Conservation (phyloP, 2,329 filamentous ascomycete species). For the Passalora sequoiae region DNA sequence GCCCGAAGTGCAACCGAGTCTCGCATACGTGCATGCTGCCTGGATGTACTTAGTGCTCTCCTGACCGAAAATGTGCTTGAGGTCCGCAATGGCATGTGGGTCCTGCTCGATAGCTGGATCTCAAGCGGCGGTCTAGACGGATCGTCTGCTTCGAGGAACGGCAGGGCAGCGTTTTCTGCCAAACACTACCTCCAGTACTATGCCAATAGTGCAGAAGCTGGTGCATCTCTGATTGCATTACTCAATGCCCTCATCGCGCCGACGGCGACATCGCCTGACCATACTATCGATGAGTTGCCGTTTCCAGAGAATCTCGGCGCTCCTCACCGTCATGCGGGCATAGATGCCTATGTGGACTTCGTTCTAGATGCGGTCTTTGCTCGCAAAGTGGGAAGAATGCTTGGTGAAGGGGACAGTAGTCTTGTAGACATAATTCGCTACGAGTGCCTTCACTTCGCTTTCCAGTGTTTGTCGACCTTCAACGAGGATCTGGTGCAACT, state of each 20-base stretch:
- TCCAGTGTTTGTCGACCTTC: conserved; percentile 74
- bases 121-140: conserved; percentile 44
- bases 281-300: conserved; percentile 66
- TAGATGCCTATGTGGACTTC: conserved; percentile 91
- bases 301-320: conserved; percentile 83
- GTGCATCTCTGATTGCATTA: conserved; percentile 75
- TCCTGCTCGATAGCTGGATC: conserved; percentile 72
- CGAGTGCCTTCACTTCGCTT: conserved; percentile 77
- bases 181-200: conserved; percentile 31
- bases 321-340: conserved; percentile 72
- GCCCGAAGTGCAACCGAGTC: conserved; percentile 71
- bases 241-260: conserved; percentile 68
- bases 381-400: conserved; percentile 49
- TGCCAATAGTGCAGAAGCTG: conserved; percentile 29
- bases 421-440: conserved; percentile 57
- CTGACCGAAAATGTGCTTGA: conserved; percentile 66
- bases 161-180: conserved; percentile 19
- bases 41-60: conserved; percentile 69
- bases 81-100: conserved; percentile 73
- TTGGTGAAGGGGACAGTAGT: conserved; percentile 63
- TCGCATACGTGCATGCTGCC: conserved; percentile 76
- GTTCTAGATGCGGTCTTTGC: conserved; percentile 66
- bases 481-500: conserved; percentile 90
- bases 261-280: conserved; percentile 52
- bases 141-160: conserved; percentile 13